These are phyloP conservation scores for Eustoma russellianum DNA, from an alignment of 257 asterid species.

Conservation along the genomic window DNA sequence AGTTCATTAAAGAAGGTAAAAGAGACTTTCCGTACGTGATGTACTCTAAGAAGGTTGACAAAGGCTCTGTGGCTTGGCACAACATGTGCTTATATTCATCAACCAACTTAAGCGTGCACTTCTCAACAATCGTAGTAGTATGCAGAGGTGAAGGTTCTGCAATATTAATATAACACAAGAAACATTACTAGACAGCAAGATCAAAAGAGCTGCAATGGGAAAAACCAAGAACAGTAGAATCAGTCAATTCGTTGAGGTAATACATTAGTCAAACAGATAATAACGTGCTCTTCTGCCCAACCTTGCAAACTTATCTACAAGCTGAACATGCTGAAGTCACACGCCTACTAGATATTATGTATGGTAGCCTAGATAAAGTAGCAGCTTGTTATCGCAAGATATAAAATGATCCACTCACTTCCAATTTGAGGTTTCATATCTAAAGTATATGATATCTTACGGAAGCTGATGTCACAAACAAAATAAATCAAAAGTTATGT, in stretches of 20 bases:
- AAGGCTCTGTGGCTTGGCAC: slow-evolving; percentile 87
- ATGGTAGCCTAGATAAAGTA: too few species aligned
- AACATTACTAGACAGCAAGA: slow-evolving; percentile 3
- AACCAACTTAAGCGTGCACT: slow-evolving; percentile 84
- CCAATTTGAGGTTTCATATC: too few species aligned
- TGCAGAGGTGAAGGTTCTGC: slow-evolving; percentile 94
- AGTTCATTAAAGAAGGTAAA: slow-evolving; percentile 3
- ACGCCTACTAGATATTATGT: too few species aligned
- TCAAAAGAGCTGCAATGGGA: background rate
- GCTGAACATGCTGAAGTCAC: too few species aligned
- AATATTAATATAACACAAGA: slow-evolving; percentile 12
- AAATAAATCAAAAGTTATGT: too few species aligned
- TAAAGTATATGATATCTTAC: too few species aligned
- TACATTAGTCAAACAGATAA: too few species aligned
- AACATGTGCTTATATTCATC: slow-evolving; percentile 90
- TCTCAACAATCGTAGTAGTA: slow-evolving; percentile 95
- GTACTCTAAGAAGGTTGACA: slow-evolving; percentile 79
- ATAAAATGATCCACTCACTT: too few species aligned
- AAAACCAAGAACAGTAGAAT: background rate
- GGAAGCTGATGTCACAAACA: too few species aligned
- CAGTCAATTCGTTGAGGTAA: background rate
- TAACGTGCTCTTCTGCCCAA: too few species aligned
- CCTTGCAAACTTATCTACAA: too few species aligned
- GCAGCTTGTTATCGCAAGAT: too few species aligned
- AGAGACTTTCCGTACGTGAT: slow-evolving; percentile 45